phyloP scores from a whole-genome alignment of 2,329 filamentous ascomycete species.

The Penicillium decumbens region DNA sequence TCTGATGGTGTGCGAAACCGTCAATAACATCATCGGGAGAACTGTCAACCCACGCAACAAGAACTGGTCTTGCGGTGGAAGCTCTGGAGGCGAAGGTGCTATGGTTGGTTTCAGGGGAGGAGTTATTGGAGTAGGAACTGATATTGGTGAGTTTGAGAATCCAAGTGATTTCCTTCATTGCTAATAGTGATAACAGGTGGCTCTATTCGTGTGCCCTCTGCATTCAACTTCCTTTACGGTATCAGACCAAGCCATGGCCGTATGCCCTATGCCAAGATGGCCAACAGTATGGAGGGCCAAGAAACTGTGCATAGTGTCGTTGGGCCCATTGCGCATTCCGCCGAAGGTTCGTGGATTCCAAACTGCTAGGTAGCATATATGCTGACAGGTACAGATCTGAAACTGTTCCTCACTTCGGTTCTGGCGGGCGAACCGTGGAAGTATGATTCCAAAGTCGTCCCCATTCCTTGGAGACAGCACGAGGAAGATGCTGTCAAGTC shows the following conservation, averaged over 20 bases:
- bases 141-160: slow-evolving; percentile 43
- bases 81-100: slow-evolving; percentile 63
- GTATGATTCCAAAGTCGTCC: slow-evolving; percentile 34
- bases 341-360: slow-evolving; percentile 12
- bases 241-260: slow-evolving; percentile 37
- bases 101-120: slow-evolving; percentile 54
- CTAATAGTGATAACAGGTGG: slow-evolving; percentile 26
- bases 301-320: slow-evolving; percentile 33
- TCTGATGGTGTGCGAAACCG: slow-evolving; percentile 65
- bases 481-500: slow-evolving; percentile 23
- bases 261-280: slow-evolving; percentile 33
- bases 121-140: slow-evolving; percentile 59
- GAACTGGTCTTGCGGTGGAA: slow-evolving; percentile 62
- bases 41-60: slow-evolving; percentile 60
- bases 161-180: not conserved
- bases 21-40: slow-evolving; percentile 62
- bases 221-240: slow-evolving; percentile 41
- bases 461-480: slow-evolving; percentile 33
- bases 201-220: slow-evolving; percentile 41
- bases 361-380: not conserved
- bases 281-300: slow-evolving; percentile 36
- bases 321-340: slow-evolving; percentile 32
- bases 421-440: slow-evolving; percentile 35
- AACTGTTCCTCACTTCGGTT: slow-evolving; percentile 31
- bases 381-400: slow-evolving; percentile 12